Evolutionary conservation across 352 stramenopile genomes (phyloP).

Genomic region (Globisporangium paroecandrum): DNA sequence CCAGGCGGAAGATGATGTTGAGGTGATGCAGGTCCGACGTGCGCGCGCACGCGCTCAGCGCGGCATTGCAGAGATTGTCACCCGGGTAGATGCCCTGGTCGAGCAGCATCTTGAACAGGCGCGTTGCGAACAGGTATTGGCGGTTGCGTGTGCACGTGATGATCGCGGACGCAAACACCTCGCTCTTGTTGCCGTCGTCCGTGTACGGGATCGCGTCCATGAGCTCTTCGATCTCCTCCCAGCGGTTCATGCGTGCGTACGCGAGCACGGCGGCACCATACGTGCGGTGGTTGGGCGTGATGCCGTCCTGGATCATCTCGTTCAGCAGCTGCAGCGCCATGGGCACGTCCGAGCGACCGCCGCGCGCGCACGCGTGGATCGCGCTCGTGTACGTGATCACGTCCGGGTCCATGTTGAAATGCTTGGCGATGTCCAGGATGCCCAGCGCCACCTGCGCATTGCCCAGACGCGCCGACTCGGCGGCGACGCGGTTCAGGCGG

Average conservation of each 20-base stretch:
- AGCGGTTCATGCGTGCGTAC: constrained; percentile 62
- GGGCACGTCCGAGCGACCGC: constrained; percentile 39
- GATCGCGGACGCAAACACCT: constrained; percentile 73
- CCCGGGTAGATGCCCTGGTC: constrained; percentile 63
- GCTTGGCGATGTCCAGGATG: constrained; percentile 62
- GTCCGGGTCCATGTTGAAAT: constrained; percentile 63
- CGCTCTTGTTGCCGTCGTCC: constrained; percentile 48
- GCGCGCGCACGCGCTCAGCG: constrained; percentile 61
- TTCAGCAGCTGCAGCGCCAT: constrained; percentile 67
- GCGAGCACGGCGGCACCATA: constrained; percentile 71
- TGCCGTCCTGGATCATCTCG: constrained; percentile 60
- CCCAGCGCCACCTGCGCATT: constrained; percentile 67
- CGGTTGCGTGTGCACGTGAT: constrained; percentile 73
- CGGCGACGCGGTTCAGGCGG: constrained; percentile 63
- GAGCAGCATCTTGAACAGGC: constrained; percentile 62
- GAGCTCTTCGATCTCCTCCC: constrained; percentile 67
- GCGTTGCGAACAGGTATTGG: constrained; percentile 55
- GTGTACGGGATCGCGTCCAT: constrained; percentile 56
- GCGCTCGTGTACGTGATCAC: constrained; percentile 77
- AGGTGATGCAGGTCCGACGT: constrained; percentile 59
- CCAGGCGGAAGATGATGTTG: constrained; percentile 56
- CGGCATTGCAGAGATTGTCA: constrained; percentile 71
- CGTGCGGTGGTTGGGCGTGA: constrained; percentile 68
- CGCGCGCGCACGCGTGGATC: constrained; percentile 76
- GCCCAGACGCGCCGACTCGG: constrained; percentile 58